Conservation (phyloP, 148 eudicot genomes). For the Limonium bicolor region DNA sequence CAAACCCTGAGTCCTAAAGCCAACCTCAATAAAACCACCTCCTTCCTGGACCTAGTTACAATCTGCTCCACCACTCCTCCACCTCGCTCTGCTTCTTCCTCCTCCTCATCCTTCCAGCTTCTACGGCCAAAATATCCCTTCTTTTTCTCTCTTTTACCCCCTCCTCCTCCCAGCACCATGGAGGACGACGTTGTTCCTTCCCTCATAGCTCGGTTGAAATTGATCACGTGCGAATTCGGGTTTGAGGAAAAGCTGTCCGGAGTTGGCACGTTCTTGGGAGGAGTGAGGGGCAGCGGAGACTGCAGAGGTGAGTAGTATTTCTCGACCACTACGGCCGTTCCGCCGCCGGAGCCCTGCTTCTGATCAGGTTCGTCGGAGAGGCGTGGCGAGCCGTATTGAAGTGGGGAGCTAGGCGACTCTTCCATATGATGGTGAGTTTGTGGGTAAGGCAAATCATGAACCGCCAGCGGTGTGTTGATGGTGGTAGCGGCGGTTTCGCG, state of each 20-base stretch:
- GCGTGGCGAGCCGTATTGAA: too few species aligned
- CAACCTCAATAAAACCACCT: constrained; percentile 23
- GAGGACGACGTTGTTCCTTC: constrained; percentile 17
- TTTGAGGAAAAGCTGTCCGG: neutral
- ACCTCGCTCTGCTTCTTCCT: constrained; percentile 6
- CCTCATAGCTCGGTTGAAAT: constrained; percentile 15
- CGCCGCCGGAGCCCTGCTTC: neutral
- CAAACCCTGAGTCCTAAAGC: constrained; percentile 54
- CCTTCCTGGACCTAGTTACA: constrained; percentile 23
- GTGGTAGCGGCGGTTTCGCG: neutral
- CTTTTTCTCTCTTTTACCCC: constrained; percentile 10
- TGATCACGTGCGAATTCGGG: constrained; percentile 8
- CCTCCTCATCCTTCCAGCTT: constrained; percentile 14
- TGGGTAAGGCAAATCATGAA: too few species aligned
- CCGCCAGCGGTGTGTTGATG: too few species aligned
- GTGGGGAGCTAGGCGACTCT: constrained; percentile 43
- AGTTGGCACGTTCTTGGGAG: constrained; percentile 6
- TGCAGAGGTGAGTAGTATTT: constrained; percentile 18
- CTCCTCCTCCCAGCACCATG: constrained; percentile 10
- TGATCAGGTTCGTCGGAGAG: too few species aligned
- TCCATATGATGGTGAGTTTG: neutral
- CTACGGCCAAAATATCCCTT: constrained; percentile 18
- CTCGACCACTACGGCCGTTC: too few species aligned
- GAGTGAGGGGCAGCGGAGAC: constrained; percentile 11
- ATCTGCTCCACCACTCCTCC: constrained; percentile 18